These are phyloP conservation scores for Fagus sylvatica DNA, from an alignment of 306 rosid species.

Conservation along the genomic window DNA sequence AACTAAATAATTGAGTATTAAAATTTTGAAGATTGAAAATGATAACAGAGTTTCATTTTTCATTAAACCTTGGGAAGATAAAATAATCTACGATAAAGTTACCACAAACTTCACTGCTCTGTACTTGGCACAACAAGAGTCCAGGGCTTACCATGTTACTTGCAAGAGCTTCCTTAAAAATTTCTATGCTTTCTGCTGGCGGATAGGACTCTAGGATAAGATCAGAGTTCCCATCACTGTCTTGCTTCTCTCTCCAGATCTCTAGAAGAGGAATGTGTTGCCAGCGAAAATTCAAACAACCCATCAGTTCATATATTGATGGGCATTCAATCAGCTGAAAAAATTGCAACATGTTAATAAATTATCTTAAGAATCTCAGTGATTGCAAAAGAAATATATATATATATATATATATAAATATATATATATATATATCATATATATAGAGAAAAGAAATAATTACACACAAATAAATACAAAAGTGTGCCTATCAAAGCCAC, in stretches of 20 bases:
- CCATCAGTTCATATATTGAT: slow-evolving; percentile 82
- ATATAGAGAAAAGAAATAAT: no score
- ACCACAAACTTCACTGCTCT: neutral
- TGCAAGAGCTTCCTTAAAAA: slow-evolving; percentile 68
- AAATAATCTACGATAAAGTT: neutral
- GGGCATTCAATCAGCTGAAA: slow-evolving; percentile 94
- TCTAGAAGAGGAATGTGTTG: slow-evolving; percentile 64
- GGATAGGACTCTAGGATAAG: slow-evolving; percentile 76
- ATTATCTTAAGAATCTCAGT: neutral
- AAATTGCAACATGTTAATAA: slow-evolving; percentile 36
- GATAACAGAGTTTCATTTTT: neutral
- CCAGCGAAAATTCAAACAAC: slow-evolving; percentile 67
- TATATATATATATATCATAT: no score
- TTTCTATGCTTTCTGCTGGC: slow-evolving; percentile 53
- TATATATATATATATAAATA: no score
- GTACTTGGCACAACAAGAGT: slow-evolving; percentile 15
- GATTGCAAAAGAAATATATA: no score
- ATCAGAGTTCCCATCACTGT: slow-evolving; percentile 52
- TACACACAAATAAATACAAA: no score
- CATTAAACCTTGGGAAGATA: slow-evolving; percentile 7
- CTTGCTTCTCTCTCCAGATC: slow-evolving; percentile 71
- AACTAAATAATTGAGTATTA: neutral
- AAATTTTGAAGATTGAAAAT: neutral
- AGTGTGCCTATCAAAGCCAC: no score
- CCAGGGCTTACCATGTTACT: slow-evolving; percentile 63